phyloP scores from a whole-genome alignment of 1,139 yeast genomes.

The Candida albicans region DNA sequence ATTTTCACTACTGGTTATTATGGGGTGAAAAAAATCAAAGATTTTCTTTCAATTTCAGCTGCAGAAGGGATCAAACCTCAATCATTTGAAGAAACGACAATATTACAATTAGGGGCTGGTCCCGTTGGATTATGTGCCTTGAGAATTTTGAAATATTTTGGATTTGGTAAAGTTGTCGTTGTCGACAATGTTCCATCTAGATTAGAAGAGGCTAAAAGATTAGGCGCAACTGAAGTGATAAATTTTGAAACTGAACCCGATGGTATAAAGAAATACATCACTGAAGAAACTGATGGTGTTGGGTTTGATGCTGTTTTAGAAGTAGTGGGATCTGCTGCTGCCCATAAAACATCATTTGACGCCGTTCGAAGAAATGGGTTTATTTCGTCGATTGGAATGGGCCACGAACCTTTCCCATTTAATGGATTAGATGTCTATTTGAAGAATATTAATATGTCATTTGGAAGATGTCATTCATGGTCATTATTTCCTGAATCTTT shows the following conservation, averaged over 20 bases:
- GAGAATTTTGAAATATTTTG: constrained; percentile 45
- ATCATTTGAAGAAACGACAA: constrained; percentile 32
- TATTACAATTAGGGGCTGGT: constrained; percentile 62
- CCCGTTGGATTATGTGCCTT: constrained; percentile 65
- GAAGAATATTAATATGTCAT: constrained; percentile 57
- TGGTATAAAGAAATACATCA: constrained; percentile 23
- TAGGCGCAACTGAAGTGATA: constrained; percentile 45
- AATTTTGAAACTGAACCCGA: constrained; percentile 42
- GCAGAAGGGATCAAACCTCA: constrained; percentile 17
- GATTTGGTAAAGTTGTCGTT: constrained; percentile 48
- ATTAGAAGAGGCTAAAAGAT: constrained; percentile 41
- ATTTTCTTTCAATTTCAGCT: constrained; percentile 32
- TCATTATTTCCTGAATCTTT: constrained; percentile 56
- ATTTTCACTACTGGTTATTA: constrained; percentile 66
- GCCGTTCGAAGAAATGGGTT: constrained; percentile 59
- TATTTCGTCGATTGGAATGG: constrained; percentile 62
- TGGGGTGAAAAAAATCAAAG: constrained; percentile 52
- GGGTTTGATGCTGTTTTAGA: constrained; percentile 62
- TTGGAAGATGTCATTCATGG: constrained; percentile 67
- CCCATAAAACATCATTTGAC: constrained; percentile 52
- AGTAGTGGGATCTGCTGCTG: constrained; percentile 55
- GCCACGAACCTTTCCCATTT: constrained; percentile 59
- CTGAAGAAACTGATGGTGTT: constrained; percentile 30
- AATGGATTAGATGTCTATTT: constrained; percentile 58
- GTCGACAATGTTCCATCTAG: constrained; percentile 53